A percentile compares a stretch with the other conserved stretches of the same genome.
Conservation (phyloP, 176 grass and related monocot species). For the Tillandsia leiboldiana region DNA sequence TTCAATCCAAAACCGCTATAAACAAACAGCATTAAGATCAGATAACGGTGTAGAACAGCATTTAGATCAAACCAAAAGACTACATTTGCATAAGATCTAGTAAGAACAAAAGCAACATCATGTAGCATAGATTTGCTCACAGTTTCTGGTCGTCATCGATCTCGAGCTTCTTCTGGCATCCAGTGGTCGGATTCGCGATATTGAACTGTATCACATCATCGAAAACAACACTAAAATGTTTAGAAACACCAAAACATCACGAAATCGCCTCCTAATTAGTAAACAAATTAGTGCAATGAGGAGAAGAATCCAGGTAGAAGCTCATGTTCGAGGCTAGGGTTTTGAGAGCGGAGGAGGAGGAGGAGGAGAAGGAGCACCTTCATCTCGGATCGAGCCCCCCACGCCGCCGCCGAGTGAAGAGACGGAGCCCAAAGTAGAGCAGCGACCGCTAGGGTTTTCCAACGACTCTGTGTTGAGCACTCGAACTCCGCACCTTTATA, state of each 20-base stretch:
- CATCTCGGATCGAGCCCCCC: conserved; percentile 4
- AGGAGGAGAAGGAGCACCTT: background rate
- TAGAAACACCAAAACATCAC: background rate
- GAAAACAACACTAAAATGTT: background rate
- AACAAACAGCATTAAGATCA: no score
- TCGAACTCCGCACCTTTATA: background rate
- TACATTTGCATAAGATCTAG: background rate
- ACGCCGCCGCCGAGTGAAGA: background rate
- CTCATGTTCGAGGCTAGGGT: background rate
- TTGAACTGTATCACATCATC: conserved; percentile 4
- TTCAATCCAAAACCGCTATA: no score
- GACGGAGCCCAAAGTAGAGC: background rate
- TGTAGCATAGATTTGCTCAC: background rate
- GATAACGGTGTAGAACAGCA: background rate
- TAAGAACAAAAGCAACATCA: background rate
- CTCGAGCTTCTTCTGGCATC: conserved; percentile 17
- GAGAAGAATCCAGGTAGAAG: background rate
- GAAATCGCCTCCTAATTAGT: no score
- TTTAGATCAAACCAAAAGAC: background rate
- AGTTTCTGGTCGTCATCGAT: conserved; percentile 21
- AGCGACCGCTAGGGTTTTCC: conserved; percentile 4
- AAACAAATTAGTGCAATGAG: background rate
- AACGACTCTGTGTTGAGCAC: background rate
- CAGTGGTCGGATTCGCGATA: conserved; percentile 13
- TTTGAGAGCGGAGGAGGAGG: background rate